Conservation (phyloP, 2,329 filamentous ascomycete genomes). For the Colletotrichum sp. region DNA sequence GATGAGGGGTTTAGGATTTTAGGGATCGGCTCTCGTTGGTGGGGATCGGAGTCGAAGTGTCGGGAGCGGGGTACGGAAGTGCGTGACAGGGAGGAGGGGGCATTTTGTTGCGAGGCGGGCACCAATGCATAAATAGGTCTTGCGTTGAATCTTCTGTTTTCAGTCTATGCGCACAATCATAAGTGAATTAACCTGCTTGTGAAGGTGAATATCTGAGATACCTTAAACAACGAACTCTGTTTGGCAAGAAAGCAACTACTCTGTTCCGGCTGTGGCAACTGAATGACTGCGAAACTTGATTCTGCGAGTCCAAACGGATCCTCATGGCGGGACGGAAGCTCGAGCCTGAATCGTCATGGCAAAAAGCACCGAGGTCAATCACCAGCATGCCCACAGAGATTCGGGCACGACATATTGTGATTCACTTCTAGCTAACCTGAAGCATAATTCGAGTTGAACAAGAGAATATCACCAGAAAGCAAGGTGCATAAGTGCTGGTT, state of each 20-base stretch:
- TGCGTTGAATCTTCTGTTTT: accelerated
- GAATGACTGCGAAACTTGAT: neutral
- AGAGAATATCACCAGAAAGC: neutral
- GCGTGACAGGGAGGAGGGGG: neutral
- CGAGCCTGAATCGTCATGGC: neutral
- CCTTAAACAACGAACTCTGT: neutral
- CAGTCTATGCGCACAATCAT: neutral
- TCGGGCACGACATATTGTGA: neutral
- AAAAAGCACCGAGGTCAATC: neutral
- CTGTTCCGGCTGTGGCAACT: neutral
- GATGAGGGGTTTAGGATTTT: neutral
- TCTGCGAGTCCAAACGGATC: neutral
- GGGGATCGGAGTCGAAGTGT: neutral
- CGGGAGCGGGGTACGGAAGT: neutral
- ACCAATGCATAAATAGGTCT: neutral
- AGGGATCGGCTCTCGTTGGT: neutral
- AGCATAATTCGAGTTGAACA: accelerated
- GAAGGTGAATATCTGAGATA: neutral
- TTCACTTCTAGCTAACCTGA: neutral
- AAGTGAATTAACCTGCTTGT: neutral
- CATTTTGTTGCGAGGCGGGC: neutral
- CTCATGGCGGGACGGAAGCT: accelerated
- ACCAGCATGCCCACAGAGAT: neutral
- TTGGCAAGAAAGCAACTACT: neutral
- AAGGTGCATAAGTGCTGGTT: neutral